Conservation (phyloP, 345 rosid genomes). For the Citrus australasica region DNA sequence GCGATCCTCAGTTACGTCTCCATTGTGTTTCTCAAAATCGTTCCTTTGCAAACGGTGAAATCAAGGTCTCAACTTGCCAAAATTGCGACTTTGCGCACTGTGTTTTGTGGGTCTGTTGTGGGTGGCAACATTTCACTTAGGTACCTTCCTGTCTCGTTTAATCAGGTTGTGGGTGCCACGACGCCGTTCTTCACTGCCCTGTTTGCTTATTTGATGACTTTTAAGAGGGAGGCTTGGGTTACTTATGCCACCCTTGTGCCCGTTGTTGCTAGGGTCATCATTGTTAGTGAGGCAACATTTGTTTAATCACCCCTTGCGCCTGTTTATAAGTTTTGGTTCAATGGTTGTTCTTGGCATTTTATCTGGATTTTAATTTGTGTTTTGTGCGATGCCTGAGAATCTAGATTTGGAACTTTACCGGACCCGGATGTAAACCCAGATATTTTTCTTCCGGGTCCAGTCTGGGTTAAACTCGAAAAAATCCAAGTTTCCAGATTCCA, state of each 20-base stretch:
- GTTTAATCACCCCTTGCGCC: background rate
- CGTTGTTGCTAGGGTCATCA: conserved; percentile 79
- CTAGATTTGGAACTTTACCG: conserved; percentile 33
- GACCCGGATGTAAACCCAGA: too few species aligned
- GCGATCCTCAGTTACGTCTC: conserved; percentile 82
- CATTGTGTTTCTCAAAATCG: conserved; percentile 72
- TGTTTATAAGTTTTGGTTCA: background rate
- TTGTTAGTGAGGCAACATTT: conserved; percentile 82
- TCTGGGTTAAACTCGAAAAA: too few species aligned
- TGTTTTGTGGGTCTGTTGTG: conserved; percentile 85
- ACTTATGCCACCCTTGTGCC: conserved; percentile 83
- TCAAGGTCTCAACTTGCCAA: conserved; percentile 73
- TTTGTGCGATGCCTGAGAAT: conserved; percentile 6
- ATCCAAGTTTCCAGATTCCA: too few species aligned
- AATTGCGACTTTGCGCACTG: conserved; percentile 78
- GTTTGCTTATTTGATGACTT: conserved; percentile 80
- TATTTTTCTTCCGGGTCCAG: too few species aligned
- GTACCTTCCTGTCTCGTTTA: conserved; percentile 84
- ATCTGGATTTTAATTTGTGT: conserved; percentile 7
- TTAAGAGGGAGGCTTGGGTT: conserved; percentile 90
- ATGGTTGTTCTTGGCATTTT: background rate
- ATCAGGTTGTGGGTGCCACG: conserved; percentile 95
- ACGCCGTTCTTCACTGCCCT: conserved; percentile 90
- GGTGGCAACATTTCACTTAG: conserved; percentile 88
- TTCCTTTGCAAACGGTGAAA: conserved; percentile 75